These are phyloP conservation scores for Edaphochlamys debaryana DNA, from an alignment of 139 green algal species.

Conservation along the genomic window DNA sequence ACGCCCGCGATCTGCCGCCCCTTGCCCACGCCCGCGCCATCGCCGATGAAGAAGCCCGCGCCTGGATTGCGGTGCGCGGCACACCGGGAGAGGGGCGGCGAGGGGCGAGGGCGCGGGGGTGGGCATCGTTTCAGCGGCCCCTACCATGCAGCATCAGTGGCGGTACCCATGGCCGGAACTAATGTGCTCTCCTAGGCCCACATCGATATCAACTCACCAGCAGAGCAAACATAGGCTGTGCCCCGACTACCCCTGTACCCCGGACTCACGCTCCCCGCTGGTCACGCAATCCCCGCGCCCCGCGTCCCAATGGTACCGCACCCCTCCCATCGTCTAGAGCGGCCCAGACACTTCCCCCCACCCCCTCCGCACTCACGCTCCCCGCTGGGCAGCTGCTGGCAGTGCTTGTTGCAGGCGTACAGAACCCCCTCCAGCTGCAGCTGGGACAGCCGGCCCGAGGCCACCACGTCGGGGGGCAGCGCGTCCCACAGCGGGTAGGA, in stretches of 20 bases:
- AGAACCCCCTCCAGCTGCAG: constrained; percentile 91
- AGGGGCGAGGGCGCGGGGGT: too few species aligned
- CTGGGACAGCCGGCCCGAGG: constrained; percentile 74
- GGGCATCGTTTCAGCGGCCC: background rate
- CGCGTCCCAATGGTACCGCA: too few species aligned
- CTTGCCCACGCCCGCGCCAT: constrained; percentile 90
- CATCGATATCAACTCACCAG: too few species aligned
- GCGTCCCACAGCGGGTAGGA: constrained; percentile 80
- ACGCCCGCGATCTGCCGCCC: constrained; percentile 81
- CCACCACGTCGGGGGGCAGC: constrained; percentile 63
- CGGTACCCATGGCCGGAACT: too few species aligned
- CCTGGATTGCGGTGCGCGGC: constrained; percentile 48
- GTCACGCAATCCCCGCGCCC: too few species aligned
- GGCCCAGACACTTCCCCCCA: too few species aligned
- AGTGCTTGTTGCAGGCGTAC: constrained; percentile 86
- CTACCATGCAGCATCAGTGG: too few species aligned
- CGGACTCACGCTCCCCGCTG: too few species aligned
- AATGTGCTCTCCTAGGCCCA: too few species aligned
- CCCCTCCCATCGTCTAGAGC: too few species aligned
- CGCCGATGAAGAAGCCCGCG: constrained; percentile 84
- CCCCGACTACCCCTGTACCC: too few species aligned
- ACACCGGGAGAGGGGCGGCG: background rate
- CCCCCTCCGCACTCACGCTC: constrained; percentile 63
- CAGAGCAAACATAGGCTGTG: too few species aligned
- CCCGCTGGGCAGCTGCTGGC: constrained; percentile 74